A percentile compares a stretch with the other conserved stretches of the same genome.
phyloP scores from a whole-genome alignment of 2,329 filamentous ascomycete genomes.

The Apiospora pterosperma region DNA sequence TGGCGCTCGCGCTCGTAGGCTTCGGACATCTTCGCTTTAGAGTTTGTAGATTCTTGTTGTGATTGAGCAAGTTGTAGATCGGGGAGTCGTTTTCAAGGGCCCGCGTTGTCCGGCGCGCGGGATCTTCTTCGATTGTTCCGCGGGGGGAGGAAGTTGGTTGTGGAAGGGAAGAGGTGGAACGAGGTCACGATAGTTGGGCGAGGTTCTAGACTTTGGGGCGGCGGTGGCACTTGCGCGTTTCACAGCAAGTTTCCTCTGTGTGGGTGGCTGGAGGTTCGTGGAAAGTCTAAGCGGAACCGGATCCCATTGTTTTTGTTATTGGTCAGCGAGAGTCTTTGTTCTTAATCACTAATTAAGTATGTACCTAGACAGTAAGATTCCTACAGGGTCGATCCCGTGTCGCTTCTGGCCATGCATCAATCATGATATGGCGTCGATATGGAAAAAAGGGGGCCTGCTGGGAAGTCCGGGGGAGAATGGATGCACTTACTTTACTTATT shows the following conservation, averaged over 20 bases:
- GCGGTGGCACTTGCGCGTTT: not conserved
- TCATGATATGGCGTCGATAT: not conserved
- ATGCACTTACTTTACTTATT: no score
- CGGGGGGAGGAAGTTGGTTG: not conserved
- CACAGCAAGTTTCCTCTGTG: no score
- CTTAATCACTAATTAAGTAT: no score
- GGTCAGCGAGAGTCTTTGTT: not conserved
- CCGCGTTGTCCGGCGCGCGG: not conserved
- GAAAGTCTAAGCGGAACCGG: not conserved
- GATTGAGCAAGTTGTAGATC: not conserved
- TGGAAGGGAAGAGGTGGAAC: not conserved
- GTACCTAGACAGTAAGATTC: not conserved
- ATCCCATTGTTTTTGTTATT: not conserved
- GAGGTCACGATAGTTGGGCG: not conserved
- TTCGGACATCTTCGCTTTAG: slow-evolving; percentile 58
- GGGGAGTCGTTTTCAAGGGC: no score
- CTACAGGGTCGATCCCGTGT: not conserved
- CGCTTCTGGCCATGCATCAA: not conserved
- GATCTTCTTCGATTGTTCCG: not conserved
- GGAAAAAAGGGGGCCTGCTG: not conserved
- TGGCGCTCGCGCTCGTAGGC: slow-evolving; percentile 80
- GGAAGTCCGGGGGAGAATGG: not conserved
- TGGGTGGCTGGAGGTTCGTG: not conserved
- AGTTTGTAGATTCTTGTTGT: not conserved
- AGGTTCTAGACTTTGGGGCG: not conserved